Base-by-base conservation (phyloP, 2,329 filamentous ascomycete genomes). In the Phialophora chinensis region DNA sequence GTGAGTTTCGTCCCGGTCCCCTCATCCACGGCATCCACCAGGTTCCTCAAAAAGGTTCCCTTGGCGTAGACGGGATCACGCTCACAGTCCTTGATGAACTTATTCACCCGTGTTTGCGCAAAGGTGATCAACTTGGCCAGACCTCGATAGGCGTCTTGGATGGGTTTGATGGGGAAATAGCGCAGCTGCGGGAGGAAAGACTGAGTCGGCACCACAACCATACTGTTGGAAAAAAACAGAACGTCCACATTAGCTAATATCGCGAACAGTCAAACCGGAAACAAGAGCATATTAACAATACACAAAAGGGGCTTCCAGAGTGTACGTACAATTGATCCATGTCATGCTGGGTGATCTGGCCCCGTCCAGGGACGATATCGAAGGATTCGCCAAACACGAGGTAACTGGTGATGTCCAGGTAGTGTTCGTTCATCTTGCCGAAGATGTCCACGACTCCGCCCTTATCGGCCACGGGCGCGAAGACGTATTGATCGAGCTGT, bases 101-200 rank as follows among this genome's bases (percentile, higher is more conserved):
- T 33, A 5, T 17, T 47, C 25, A 68, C 58, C 2, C 29, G 50
- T 10, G 44, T 42, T n/a, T 54, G 25, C 10, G 53, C 54, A 35
- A 68, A 68, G n/a, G 65, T 38, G 58, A 65, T 66, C 55, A 68
- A 42, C n/a, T 49, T 55, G 10, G 10, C 54, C 12, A 66, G 20
- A 25, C 53, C 62, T 3, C 35, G 27, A 50, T 60, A 66, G 5
- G 42, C 58, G 4, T 68, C 62, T 49, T 68, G 66, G 11, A 68
- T 63, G 31, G 25, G 23, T 33, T 49, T 60, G 33, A 62, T 59
- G 14, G 66, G 66, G 7, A 68, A 47, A 31, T 63, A 60, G 27
- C 63, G 62, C n/a, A 68, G 49, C 1, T 20, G 23, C 8, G 66
- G 66, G 23, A 68, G 62, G 55, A 65, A 62, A 14, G 62, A 38